phyloP scores from a whole-genome alignment of 2,329 filamentous ascomycete species.

The Catunica adiposa region DNA sequence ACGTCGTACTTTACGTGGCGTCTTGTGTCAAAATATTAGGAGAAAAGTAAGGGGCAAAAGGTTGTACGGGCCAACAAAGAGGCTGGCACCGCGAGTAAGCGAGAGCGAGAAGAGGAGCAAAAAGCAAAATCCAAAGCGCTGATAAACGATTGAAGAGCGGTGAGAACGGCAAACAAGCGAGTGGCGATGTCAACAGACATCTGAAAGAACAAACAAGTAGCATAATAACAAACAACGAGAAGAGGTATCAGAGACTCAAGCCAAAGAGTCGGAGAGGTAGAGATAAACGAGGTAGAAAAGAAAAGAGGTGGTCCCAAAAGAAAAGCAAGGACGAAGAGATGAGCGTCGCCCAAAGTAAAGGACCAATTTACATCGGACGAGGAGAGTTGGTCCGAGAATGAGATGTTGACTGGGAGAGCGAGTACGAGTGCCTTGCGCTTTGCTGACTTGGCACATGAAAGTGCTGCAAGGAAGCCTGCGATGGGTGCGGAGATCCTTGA shows the following conservation, averaged over 20 bases:
- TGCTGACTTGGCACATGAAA: neutral
- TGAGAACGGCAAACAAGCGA: neutral
- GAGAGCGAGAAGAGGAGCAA: constrained; percentile 5
- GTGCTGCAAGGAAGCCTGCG: neutral
- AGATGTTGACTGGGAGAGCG: neutral
- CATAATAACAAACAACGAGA: neutral
- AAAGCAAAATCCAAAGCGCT: constrained; percentile 7
- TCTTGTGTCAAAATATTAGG: constrained; percentile 9
- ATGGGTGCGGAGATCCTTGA: neutral
- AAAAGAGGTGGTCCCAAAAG: neutral
- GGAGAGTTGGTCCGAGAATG: neutral
- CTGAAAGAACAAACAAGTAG: neutral
- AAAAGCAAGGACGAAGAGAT: neutral
- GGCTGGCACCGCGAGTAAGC: neutral
- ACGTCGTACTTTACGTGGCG: constrained; percentile 11
- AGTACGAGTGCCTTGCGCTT: neutral
- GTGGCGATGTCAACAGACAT: neutral
- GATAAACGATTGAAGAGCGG: constrained; percentile 7
- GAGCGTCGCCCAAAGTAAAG: neutral
- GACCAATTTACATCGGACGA: neutral
- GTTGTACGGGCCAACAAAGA: neutral
- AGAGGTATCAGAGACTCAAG: neutral
- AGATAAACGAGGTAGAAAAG: neutral
- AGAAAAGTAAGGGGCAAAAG: neutral
- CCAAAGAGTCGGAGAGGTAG: neutral